phyloP scores from a whole-genome alignment of 768 basidiomycete genomes.

The Podaxis rugospora region DNA sequence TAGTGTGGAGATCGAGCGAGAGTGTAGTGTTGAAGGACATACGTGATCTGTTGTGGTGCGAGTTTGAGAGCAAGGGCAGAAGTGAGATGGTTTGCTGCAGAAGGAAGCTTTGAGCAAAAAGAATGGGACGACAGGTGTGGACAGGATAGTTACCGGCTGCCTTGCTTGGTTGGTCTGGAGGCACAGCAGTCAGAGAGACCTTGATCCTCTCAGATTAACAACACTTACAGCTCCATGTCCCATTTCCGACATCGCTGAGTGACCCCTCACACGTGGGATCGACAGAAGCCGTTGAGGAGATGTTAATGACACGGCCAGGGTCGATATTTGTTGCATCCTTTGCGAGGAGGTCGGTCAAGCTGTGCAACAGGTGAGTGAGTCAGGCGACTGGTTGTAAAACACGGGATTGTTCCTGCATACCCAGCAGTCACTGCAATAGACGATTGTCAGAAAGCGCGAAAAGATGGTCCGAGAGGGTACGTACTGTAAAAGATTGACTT shows the following conservation, averaged over 20 bases:
- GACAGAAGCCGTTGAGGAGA: constrained; percentile 67
- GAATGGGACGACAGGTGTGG: background rate
- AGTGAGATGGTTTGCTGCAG: constrained; percentile 72
- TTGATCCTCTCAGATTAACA: background rate
- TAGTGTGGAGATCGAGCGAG: background rate
- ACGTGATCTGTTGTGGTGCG: constrained; percentile 59
- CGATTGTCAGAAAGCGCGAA: background rate
- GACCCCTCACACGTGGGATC: constrained; percentile 45
- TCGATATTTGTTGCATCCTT: constrained; percentile 60
- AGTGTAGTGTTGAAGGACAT: constrained; percentile 21
- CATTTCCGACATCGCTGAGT: constrained; percentile 51
- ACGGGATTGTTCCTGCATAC: constrained; percentile 21
- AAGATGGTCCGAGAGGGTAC: constrained; percentile 18
- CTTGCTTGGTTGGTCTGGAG: constrained; percentile 73
- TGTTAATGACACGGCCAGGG: constrained; percentile 78
- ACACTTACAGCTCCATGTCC: constrained; percentile 76
- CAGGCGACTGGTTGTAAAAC: background rate
- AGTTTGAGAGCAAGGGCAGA: constrained; percentile 66
- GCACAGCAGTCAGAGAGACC: background rate
- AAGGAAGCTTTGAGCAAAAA: background rate
- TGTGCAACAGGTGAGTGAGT: constrained; percentile 11
- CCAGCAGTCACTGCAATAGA: constrained; percentile 45
- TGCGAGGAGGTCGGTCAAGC: constrained; percentile 56
- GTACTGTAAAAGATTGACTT: constrained; percentile 81
- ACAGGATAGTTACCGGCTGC: constrained; percentile 50